Conservation (phyloP, 352 stramenopile genomes). For the Pythium grandisporangium region DNA sequence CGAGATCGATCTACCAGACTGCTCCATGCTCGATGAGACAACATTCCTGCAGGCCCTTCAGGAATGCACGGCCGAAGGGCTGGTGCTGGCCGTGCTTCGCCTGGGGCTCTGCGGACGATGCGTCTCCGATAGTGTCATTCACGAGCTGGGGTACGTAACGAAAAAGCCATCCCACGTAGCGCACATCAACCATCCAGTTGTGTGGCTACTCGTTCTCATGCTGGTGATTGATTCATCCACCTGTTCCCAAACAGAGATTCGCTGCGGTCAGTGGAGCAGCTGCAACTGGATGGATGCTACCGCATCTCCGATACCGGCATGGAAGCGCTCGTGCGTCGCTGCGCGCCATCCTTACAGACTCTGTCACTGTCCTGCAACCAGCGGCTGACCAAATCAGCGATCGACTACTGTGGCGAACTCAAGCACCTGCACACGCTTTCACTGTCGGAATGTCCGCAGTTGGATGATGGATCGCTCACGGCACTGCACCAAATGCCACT, state of each 20-base stretch:
- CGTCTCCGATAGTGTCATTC: conserved; percentile 63
- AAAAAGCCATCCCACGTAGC: too few species aligned
- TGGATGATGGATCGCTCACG: conserved; percentile 47
- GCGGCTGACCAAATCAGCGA: conserved; percentile 63
- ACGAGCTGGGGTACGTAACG: conserved; percentile 46
- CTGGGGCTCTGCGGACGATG: conserved; percentile 71
- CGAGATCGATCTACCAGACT: conserved; percentile 78
- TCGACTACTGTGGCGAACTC: conserved; percentile 66
- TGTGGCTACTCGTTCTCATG: neutral
- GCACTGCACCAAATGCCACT: conserved; percentile 52
- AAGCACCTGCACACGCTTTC: conserved; percentile 52
- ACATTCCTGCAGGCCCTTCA: conserved; percentile 48
- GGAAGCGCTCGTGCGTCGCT: conserved; percentile 52
- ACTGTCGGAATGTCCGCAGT: conserved; percentile 70
- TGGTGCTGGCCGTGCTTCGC: conserved; percentile 40
- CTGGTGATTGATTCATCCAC: neutral
- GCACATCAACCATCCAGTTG: neutral
- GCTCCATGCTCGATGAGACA: conserved; percentile 68
- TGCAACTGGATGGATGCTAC: conserved; percentile 71
- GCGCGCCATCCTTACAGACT: conserved; percentile 54
- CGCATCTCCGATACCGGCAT: conserved; percentile 59
- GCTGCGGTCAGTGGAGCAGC: conserved; percentile 48
- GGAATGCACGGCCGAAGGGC: conserved; percentile 25
- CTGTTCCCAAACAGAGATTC: conserved; percentile 33
- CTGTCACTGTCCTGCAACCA: conserved; percentile 82